Percentiles rank a stretch among this genome's conserved stretches.
Conservation (phyloP, 345 rosid genomes). For the Linum usitatissimum region DNA sequence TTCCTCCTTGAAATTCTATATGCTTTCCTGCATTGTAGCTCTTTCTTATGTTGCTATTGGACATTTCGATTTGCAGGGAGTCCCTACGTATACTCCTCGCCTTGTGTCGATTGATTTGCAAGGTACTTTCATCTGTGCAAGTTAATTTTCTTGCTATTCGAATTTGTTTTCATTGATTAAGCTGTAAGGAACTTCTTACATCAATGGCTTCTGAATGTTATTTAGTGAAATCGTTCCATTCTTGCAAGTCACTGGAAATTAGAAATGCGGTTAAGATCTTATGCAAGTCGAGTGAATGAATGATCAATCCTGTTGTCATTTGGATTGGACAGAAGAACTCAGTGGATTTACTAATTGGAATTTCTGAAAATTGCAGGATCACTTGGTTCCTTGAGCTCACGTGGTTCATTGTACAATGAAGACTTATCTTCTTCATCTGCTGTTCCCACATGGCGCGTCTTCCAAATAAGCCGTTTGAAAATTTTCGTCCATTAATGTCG, state of each 20-base stretch:
- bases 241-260: no score
- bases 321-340: background rate
- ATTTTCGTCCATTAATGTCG: background rate
- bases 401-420: slow-evolving; percentile 51
- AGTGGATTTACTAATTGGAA: slow-evolving; percentile 5
- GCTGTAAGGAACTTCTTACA: no score
- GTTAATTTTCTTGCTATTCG: background rate
- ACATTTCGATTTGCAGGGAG: slow-evolving; percentile 40
- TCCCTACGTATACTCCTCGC: slow-evolving; percentile 71
- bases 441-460: slow-evolving; percentile 67
- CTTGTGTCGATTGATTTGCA: slow-evolving; percentile 60
- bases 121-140: slow-evolving; percentile 34
- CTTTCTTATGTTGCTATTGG: background rate
- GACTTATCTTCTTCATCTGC: slow-evolving; percentile 27
- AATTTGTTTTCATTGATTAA: background rate
- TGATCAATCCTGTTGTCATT: background rate
- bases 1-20: background rate
- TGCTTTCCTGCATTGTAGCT: background rate
- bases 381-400: slow-evolving; percentile 70
- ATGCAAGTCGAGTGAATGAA: no score
- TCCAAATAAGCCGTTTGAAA: slow-evolving; percentile 3
- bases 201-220: no score
- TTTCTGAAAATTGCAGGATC: slow-evolving; percentile 46
- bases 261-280: no score
- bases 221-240: no score